Evolutionary conservation across 2,329 filamentous ascomycete genomes (phyloP).

Genomic region (Neofusicoccum kwambonambiense): DNA sequence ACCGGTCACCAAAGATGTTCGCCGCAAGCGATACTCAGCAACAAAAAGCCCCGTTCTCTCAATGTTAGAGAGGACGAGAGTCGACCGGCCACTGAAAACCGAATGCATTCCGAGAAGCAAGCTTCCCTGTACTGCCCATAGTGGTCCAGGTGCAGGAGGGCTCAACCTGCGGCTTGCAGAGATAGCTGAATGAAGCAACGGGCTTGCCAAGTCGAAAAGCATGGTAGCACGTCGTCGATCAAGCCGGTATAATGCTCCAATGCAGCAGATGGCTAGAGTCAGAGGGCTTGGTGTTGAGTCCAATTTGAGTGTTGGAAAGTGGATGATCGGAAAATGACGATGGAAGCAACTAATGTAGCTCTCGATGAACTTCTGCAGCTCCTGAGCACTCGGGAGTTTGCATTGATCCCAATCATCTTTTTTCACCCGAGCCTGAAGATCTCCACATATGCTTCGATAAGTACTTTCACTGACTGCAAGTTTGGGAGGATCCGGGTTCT

Average conservation of each 20-base stretch:
- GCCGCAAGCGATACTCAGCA: slow-evolving; percentile 25
- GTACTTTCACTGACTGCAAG: slow-evolving; percentile 6
- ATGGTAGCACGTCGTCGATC: slow-evolving; percentile 31
- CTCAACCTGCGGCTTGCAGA: slow-evolving; percentile 16
- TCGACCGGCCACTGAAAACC: slow-evolving; percentile 29
- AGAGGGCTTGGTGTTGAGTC: slow-evolving; percentile 29
- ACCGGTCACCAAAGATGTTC: slow-evolving; percentile 21
- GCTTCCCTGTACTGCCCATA: slow-evolving; percentile 34
- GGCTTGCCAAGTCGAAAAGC: slow-evolving; percentile 23
- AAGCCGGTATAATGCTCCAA: slow-evolving; percentile 36
- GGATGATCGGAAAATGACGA: slow-evolving; percentile 34
- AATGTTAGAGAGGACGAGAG: slow-evolving; percentile 21
- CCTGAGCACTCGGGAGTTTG: slow-evolving; percentile 23
- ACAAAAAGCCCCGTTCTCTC: slow-evolving; percentile 23
- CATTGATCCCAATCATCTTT: slow-evolving; percentile 16
- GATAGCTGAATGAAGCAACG: slow-evolving; percentile 21
- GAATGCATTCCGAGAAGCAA: slow-evolving; percentile 30
- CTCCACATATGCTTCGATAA: slow-evolving; percentile 20
- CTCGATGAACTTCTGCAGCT: slow-evolving; percentile 30
- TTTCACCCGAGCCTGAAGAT: slow-evolving; percentile 18
- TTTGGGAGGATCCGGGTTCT: neutral
- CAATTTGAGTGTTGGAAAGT: slow-evolving; percentile 32
- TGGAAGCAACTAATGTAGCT: slow-evolving; percentile 36
- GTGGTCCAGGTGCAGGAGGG: slow-evolving; percentile 20
- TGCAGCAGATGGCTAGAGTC: slow-evolving; percentile 36